Evolutionary conservation across 441 rosid species (phyloP).

Genomic region (Syzygium malaccense): DNA sequence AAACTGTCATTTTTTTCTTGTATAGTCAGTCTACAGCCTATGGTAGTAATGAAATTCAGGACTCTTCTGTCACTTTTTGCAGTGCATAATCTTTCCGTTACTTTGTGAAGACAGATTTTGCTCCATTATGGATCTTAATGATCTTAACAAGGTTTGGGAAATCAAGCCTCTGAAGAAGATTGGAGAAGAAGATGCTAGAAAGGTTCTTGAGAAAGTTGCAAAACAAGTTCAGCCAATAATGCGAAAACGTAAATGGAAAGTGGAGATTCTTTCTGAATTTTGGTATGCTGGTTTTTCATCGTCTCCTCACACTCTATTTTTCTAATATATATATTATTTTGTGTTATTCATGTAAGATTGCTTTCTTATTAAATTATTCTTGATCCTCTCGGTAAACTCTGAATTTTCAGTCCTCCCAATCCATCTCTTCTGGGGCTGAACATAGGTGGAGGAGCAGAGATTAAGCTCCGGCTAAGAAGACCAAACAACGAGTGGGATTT

Average conservation of each 20-base stretch:
- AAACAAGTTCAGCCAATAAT: constrained; percentile 11
- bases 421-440: constrained; percentile 2
- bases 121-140: constrained; percentile 6
- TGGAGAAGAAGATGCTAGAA: constrained; percentile 9
- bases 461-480: neutral
- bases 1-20: neutral
- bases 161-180: constrained; percentile 6
- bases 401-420: neutral
- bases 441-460: constrained; percentile 1
- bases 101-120: neutral
- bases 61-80: neutral
- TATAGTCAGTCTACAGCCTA: neutral
- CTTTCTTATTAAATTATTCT: neutral
- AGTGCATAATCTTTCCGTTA: neutral
- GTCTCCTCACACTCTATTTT: neutral
- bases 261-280: constrained; percentile 6
- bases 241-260: constrained; percentile 9
- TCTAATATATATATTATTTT: neutral
- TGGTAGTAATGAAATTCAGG: neutral
- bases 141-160: constrained; percentile 13
- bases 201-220: constrained; percentile 8
- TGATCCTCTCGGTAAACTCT: neutral
- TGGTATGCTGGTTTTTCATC: neutral
- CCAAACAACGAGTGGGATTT: neutral
- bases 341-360: neutral